Conservation (phyloP, 2,329 filamentous ascomycete species). For the Penicillium nordicum region DNA sequence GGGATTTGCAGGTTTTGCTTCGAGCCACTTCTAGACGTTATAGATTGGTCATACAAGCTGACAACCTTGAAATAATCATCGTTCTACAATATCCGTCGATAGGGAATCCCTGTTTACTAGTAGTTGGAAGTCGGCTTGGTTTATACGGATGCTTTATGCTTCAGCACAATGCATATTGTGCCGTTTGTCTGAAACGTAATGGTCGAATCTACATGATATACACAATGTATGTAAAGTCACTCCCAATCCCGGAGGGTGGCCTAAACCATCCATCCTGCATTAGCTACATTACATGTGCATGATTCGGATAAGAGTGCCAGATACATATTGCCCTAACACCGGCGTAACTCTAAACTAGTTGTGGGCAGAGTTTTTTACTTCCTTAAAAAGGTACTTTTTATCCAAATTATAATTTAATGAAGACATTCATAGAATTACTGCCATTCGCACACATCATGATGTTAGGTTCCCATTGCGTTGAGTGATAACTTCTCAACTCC, state of each 20-base stretch:
- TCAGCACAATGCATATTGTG: not conserved
- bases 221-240: not conserved
- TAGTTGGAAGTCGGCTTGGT: too few relatives aligned
- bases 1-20: too few relatives aligned
- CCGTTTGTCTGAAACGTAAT: not conserved
- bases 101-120: not conserved
- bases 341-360: not conserved
- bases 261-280: not conserved
- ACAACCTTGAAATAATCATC: not conserved
- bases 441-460: not conserved
- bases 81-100: not conserved
- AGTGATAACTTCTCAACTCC: not conserved
- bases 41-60: not conserved
- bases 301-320: not conserved
- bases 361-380: not conserved
- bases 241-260: not conserved
- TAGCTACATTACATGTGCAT: not conserved
- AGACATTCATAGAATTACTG: not conserved
- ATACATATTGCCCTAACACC: not conserved
- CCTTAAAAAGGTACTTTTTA: too few relatives aligned
- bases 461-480: not conserved
- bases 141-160: not conserved
- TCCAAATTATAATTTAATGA: not conserved
- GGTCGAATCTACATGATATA: not conserved
- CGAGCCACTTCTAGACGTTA: not conserved